Conservation (phyloP, 306 rosid genomes). For the Vicia villosa region DNA sequence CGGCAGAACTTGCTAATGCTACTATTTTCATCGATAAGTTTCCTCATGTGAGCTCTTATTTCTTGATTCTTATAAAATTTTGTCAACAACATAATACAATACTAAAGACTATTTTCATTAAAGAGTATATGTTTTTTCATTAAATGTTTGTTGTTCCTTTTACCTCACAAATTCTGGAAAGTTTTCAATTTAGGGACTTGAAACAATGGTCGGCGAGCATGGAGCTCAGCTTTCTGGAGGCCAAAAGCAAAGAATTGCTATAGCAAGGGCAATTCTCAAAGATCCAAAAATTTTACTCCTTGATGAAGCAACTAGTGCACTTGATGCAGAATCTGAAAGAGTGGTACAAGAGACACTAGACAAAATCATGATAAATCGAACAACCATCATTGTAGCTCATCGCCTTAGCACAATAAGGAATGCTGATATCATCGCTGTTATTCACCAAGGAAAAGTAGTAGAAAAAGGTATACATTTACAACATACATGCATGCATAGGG, state of each 20-base stretch:
- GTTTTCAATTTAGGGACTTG: constrained; percentile 41
- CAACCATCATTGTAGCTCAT: constrained; percentile 67
- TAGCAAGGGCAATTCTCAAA: constrained; percentile 71
- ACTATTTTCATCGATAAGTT: constrained; percentile 68
- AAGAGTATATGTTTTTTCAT: neutral
- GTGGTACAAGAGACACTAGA: constrained; percentile 67
- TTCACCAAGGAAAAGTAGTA: constrained; percentile 59
- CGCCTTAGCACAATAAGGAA: constrained; percentile 65
- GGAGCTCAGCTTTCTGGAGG: constrained; percentile 83
- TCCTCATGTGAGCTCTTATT: constrained; percentile 52
- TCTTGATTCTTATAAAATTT: neutral
- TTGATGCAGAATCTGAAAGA: constrained; percentile 64
- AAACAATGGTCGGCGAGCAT: constrained; percentile 78
- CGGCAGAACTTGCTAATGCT: constrained; percentile 81
- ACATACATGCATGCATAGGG: neutral
- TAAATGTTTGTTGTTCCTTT: neutral
- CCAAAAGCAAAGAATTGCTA: constrained; percentile 61
- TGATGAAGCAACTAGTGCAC: constrained; percentile 71
- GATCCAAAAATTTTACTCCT: constrained; percentile 66
- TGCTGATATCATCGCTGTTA: constrained; percentile 58
- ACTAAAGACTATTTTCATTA: neutral
- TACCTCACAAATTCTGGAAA: neutral
- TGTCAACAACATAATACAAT: neutral
- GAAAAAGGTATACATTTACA: constrained; percentile 50
- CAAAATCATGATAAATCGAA: constrained; percentile 56